Evolutionary conservation across 805 yeast genomes (phyloP), one percentile per base, ranked within the genome.

Genomic region (Brettanomyces custersianus): DNA sequence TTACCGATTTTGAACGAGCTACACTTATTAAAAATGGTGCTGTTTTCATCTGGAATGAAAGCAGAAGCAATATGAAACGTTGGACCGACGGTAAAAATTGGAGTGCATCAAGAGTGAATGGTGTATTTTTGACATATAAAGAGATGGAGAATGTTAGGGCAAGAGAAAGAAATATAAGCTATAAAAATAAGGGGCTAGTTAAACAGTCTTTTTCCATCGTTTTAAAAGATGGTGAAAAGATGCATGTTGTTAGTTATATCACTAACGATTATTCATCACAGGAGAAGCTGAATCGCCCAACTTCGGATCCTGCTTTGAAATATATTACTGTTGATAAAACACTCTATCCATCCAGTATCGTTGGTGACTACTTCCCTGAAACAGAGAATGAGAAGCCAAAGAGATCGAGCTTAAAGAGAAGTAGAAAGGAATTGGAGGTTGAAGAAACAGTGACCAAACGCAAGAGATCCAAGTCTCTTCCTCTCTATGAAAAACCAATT

Each of bases 41-140:
- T 3, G 69, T 80, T 2, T 80, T 74, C 46, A 70, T 79, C 7
- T 80, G 87, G 87, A 79, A 75, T 51, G 88, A 80, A 51, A 61
- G 67, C 11, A 78, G 74, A 45, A 74, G 83, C 29, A 80, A 77
- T 13, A 78, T 81, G 76, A 70, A 75, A 42, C 59, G 88, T 20
- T 80, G 90, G 88, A 80, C 88, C 1, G 90, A 80, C 48, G 85
- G 88, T 15, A 70, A 71, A 42, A 65, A 70, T 23, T 80, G 90
- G 88, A 66, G 75, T 40, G 83, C 87, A 2, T 74, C 82, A 1
- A 65, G 86, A 40, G 86, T 81, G 1, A 66, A 68, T 4, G 82
- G 83, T 4, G 65, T 71, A 2, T 79, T 79, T 47, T 57, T 79
- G 21, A 69, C 74, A 3, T 79, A 79, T 53, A 67, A 72, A 35